These are phyloP conservation scores for Oryza glaberrima DNA, from an alignment of 176 grass and related monocot species.

Conservation along the genomic window DNA sequence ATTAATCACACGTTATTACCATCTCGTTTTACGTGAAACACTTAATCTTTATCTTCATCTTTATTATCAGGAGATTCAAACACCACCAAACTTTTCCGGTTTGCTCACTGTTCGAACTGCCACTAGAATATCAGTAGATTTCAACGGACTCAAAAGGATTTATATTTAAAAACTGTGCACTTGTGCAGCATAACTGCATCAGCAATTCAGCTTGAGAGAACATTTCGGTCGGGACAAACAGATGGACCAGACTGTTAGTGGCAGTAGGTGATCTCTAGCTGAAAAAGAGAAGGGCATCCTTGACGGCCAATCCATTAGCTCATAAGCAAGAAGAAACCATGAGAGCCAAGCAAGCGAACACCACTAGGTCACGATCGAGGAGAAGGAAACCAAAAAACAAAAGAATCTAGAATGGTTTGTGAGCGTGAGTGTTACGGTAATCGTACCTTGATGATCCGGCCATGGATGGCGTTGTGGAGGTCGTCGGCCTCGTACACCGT, in stretches of 20 bases:
- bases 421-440: background rate
- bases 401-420: background rate
- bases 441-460: constrained; percentile 58
- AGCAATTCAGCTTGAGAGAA: background rate
- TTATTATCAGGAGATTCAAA: too few relatives aligned
- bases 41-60: too few relatives aligned
- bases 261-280: constrained; percentile 37
- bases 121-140: too few relatives aligned
- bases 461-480: constrained; percentile 60
- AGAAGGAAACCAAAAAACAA: background rate
- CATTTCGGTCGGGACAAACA: constrained; percentile 15
- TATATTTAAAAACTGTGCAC: too few relatives aligned
- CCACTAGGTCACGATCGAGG: background rate
- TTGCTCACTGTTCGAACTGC: background rate
- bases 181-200: background rate
- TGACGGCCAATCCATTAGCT: constrained; percentile 38
- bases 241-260: constrained; percentile 22
- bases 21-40: too few relatives aligned
- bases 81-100: background rate
- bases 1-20: too few relatives aligned
- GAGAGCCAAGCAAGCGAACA: constrained; percentile 50
- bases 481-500: constrained; percentile 73
- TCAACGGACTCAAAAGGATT: too few relatives aligned
- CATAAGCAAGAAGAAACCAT: constrained; percentile 57
- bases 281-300: constrained; percentile 14